Percentiles rank a stretch among this genome's conserved stretches.
phyloP scores from a whole-genome alignment of 2,329 filamentous ascomycete species.

The Pestalotiopsis sp. region DNA sequence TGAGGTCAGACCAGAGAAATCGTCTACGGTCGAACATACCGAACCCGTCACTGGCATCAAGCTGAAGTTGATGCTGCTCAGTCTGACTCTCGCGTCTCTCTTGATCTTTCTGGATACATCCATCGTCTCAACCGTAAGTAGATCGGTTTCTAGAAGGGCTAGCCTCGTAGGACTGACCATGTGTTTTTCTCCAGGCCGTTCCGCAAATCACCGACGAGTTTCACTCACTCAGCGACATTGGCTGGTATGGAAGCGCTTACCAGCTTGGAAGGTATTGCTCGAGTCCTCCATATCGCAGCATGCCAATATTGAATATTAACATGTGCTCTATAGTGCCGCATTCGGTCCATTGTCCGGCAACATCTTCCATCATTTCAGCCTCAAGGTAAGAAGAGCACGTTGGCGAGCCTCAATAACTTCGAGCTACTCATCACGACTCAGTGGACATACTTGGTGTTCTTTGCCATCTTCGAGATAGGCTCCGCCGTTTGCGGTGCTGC shows the following conservation, averaged over 20 bases:
- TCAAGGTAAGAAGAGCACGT: not conserved
- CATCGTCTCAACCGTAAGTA: not conserved
- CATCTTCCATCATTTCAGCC: not conserved
- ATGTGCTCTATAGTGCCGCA: not conserved
- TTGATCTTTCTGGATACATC: not conserved
- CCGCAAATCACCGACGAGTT: not conserved
- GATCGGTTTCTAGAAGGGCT: not conserved
- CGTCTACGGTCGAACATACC: not conserved
- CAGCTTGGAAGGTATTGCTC: not conserved
- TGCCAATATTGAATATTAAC: not conserved
- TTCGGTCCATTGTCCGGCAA: not conserved
- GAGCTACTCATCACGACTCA: not conserved
- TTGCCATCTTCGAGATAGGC: not conserved
- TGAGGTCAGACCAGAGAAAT: not conserved
- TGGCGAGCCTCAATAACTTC: not conserved
- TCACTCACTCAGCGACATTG: not conserved
- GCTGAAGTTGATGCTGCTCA: not conserved
- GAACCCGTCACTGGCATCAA: not conserved
- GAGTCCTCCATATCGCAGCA: not conserved
- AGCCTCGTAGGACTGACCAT: not conserved
- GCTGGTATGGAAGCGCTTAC: not conserved
- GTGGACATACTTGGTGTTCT: not conserved
- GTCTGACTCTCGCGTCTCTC: not conserved
- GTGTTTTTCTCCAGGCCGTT: not conserved
- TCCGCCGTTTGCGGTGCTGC: slow-evolving; percentile 9